Base-by-base conservation (phyloP, 768 basidiomycete genomes). In the Rhodotorula babjevae region DNA sequence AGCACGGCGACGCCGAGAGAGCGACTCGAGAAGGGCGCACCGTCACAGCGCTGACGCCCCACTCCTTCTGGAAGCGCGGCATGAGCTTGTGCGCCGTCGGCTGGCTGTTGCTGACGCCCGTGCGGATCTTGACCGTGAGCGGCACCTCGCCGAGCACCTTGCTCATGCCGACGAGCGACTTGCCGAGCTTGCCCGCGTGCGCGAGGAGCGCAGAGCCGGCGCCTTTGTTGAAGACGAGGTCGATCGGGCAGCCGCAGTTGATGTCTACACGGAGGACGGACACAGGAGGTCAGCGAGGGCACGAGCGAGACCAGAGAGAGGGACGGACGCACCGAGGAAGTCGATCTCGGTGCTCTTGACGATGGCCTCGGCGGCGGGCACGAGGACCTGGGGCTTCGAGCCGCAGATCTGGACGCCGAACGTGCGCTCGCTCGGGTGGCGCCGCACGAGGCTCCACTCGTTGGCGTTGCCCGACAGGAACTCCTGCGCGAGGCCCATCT, bases 241-340 rank as follows among this genome's bases (percentile, higher is more conserved):
- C 96, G 76, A 98, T 98, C 8, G 96, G 96, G 81, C 96, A 98
- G 14, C 94, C 94, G 81, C 92, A 91, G 78, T 99, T 99, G 74
- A 98, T 82, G 78, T 99, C 78, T 76, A 44, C 27, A n/a, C n/a
- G n/a, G 18, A n/a, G 42, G 50, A 31, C 2, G 23, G 21, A 65
- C 23, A 36, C 64, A 52, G 7, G 3, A 14, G 61, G 63, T 62
- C 3, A 5, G 12, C 16, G 18, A 12, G 6, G 27, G 40, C 14
- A 2, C 25, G 25, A 36, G 31, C n/a, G 21, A 27, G n/a, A 27
- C n/a, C 1, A 55, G n/a, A 55, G 27, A 14, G 27, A 55, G 10
- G 29, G 27, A 11, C 2, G 21, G 2, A n/a, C 68, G 50, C 2
- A 76, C 69, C 70, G 40, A 74, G 66, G 58, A 74, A 77, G 63